These are phyloP conservation scores for Medicago truncatula DNA, from an alignment of 306 rosid genomes.

Conservation along the genomic window DNA sequence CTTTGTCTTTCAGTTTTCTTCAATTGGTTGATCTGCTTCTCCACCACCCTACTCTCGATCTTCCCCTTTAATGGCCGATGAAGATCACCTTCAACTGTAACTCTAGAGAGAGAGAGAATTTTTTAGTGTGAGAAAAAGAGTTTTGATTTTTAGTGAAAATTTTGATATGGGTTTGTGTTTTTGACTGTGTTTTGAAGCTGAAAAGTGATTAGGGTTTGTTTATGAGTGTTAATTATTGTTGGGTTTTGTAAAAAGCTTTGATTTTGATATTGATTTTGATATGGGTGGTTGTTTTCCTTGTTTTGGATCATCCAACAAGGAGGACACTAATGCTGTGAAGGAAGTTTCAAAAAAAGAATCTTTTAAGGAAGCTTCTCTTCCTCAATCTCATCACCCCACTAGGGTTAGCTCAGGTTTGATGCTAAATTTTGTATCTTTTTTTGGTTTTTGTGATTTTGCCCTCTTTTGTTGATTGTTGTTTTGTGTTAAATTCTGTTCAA, in stretches of 20 bases:
- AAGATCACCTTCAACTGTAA: slow-evolving; percentile 46
- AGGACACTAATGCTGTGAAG: slow-evolving; percentile 61
- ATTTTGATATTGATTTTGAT: slow-evolving; percentile 69
- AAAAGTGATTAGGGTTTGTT: slow-evolving; percentile 25
- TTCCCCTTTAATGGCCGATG: slow-evolving; percentile 56
- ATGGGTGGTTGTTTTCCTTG: slow-evolving; percentile 99
- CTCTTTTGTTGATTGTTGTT: slow-evolving; percentile 42
- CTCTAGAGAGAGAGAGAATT: slow-evolving; percentile 27
- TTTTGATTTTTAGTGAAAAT: slow-evolving; percentile 45
- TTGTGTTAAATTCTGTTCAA: slow-evolving; percentile 50
- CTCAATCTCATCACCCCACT: slow-evolving; percentile 73
- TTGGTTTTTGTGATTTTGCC: background rate
- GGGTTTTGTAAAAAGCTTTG: slow-evolving; percentile 49
- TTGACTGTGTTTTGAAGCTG: slow-evolving; percentile 25
- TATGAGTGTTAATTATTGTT: slow-evolving; percentile 47
- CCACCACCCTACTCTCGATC: slow-evolving; percentile 70
- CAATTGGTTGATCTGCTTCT: slow-evolving; percentile 95
- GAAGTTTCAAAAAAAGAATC: slow-evolving; percentile 79
- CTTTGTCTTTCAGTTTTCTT: slow-evolving; percentile 61
- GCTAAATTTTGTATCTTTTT: slow-evolving; percentile 28
- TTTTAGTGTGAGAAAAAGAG: slow-evolving; percentile 7
- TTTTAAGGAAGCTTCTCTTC: slow-evolving; percentile 68
- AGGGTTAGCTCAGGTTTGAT: slow-evolving; percentile 76
- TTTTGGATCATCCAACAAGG: slow-evolving; percentile 87
- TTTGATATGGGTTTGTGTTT: slow-evolving; percentile 53